Conservation (phyloP, 192 early-diverging fungal species). For the Rhizophagus sp. region DNA sequence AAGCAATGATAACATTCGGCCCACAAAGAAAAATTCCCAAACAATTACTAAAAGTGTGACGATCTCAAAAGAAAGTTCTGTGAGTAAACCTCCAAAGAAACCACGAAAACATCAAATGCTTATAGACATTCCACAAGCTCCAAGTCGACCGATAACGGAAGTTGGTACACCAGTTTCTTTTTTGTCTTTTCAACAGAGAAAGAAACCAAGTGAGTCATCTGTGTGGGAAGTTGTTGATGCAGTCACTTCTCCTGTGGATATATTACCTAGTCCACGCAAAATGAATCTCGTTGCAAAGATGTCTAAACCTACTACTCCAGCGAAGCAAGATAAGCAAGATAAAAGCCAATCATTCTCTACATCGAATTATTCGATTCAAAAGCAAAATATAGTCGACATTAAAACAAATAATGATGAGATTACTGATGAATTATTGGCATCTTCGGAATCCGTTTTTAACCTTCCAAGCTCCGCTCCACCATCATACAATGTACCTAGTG, state of each 20-base stretch:
- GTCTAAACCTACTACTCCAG: not conserved
- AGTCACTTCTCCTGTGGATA: not conserved
- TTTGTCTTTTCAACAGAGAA: not conserved
- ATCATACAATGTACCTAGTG: not conserved
- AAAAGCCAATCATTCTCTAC: not conserved
- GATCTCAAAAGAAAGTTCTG: no score
- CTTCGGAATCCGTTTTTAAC: not conserved
- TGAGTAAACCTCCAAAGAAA: no score
- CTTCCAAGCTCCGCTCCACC: not conserved
- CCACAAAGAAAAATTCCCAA: no score
- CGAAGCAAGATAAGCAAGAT: not conserved
- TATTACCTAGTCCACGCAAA: slow-evolving; percentile 15
- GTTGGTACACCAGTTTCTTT: slow-evolving; percentile 10
- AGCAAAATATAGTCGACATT: not conserved
- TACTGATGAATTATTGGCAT: not conserved
- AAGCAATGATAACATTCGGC: no score
- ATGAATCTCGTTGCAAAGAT: slow-evolving; percentile 22
- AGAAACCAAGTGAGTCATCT: not conserved
- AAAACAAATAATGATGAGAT: no score
- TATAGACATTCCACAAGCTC: no score
- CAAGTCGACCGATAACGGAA: slow-evolving; percentile 4
- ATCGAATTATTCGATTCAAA: not conserved
- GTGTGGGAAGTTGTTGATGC: slow-evolving; percentile 18
- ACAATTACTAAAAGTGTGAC: no score
- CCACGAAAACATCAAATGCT: no score